Evolutionary conservation across 2,329 filamentous ascomycete genomes (phyloP), one percentile per base, ranked within the genome.

Genomic region (Talaromyces funiculosus): DNA sequence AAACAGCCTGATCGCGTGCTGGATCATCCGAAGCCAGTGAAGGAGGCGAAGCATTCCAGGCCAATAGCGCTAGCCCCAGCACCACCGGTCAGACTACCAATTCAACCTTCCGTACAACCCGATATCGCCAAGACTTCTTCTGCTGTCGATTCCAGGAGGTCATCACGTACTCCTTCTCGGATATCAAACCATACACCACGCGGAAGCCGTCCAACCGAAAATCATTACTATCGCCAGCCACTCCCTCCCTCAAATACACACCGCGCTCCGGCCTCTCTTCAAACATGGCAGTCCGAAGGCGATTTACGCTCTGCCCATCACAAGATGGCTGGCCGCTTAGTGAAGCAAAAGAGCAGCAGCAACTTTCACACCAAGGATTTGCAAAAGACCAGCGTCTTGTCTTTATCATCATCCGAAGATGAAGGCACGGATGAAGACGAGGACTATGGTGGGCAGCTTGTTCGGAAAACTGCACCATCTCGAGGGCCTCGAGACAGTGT

Each of bases 381-480:
- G 24, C 74, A 75, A 45, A 72, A 74, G 14, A 75, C 75, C 7
- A 81, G 79, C 63, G 71, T 81, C 10, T 74, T 81, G 9, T 78
- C 74, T 55, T 73, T 81, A 45, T 81, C 78, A 3, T 81, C 78
- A n/a, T 81, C 78, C 0, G 78, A 80, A 29, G 58, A 62, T 24
- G 57, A 62, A 24, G 60, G 47, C 26, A 37, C 18, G 8, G 31
- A 54, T 40, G 51, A 20, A n/a, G 51, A 40, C 22, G 35, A 54
- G 31, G 35, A 54, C 24, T 60, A 60, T 37, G 56, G 57, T 12
- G 37, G 49, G 18, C 40, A 35, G 9, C 64, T 65, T 3, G 58
- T 55, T 5, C 67, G 64, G 16, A 43, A 45, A 20, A 54, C 35
- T 8, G 63, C 59, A 26, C 45, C 43, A 18, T 47, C 40, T 16